Percentiles rank a stretch among this genome's conserved stretches.
These are phyloP conservation scores for Meira miltonrushii DNA, from an alignment of 1,284 basidiomycete genomes.

Conservation along the genomic window DNA sequence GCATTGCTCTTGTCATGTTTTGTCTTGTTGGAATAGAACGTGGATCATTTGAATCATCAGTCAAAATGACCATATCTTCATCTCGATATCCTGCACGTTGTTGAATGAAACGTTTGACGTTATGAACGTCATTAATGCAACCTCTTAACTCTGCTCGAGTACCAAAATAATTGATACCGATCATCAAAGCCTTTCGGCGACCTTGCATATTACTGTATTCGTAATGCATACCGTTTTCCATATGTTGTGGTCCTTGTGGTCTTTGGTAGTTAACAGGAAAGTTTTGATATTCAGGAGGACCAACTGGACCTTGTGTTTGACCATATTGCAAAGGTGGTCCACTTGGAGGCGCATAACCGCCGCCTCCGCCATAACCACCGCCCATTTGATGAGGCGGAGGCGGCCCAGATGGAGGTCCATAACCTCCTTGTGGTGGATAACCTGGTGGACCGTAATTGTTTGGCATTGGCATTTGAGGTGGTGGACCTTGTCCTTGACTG, in stretches of 20 bases:
- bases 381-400: background rate
- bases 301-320: conserved; percentile 23
- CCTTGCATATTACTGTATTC: conserved; percentile 49
- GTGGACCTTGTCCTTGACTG: conserved; percentile 16
- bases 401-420: background rate
- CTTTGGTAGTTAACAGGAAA: conserved; percentile 29
- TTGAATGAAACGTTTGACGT: conserved; percentile 47
- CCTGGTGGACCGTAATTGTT: conserved; percentile 15
- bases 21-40: conserved; percentile 48
- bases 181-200: conserved; percentile 50
- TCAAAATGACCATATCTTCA: conserved; percentile 51
- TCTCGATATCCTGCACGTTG: conserved; percentile 28
- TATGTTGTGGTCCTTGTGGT: conserved; percentile 41
- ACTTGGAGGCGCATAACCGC: conserved; percentile 14
- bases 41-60: conserved; percentile 40
- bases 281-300: conserved; percentile 39
- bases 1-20: conserved; percentile 52
- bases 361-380: background rate
- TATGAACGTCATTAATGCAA: conserved; percentile 51
- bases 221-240: conserved; percentile 33
- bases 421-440: conserved; percentile 7
- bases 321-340: conserved; percentile 21
- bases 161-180: conserved; percentile 49
- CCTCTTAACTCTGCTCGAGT: conserved; percentile 43
- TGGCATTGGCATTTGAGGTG: conserved; percentile 9